These are phyloP conservation scores for Isabelozyma gotoi DNA, from an alignment of 805 yeast species.

Conservation along the genomic window DNA sequence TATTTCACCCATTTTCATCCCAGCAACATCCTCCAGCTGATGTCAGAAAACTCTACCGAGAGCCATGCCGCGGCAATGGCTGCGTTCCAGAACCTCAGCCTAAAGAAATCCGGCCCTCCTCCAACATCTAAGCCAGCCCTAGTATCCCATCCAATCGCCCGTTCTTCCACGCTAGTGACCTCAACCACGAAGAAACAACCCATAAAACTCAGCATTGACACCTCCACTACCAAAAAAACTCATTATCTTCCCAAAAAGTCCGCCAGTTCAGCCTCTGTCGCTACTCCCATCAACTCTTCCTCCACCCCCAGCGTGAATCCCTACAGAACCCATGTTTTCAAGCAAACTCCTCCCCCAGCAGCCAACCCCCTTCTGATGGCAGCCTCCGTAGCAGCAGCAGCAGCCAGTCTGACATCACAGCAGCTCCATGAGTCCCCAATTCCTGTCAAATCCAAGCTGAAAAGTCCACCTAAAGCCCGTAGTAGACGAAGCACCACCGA, in stretches of 20 bases:
- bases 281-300: constrained; percentile 4
- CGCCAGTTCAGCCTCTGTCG: background rate
- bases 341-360: background rate
- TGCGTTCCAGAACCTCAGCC: constrained; percentile 32
- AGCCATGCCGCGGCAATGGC: constrained; percentile 46
- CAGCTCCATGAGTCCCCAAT: no score
- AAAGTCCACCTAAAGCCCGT: background rate
- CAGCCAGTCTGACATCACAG: background rate
- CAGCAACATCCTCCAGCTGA: no score
- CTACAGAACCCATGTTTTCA: background rate
- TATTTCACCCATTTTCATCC: no score
- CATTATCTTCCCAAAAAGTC: background rate
- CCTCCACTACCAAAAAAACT: background rate
- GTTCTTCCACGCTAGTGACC: background rate
- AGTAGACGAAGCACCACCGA: no score
- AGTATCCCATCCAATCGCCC: background rate
- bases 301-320: constrained; percentile 4
- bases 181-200: constrained; percentile 2
- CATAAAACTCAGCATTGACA: background rate
- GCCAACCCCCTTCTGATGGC: background rate
- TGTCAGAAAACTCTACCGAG: constrained; percentile 17
- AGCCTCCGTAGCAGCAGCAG: constrained; percentile 1
- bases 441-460: no score
- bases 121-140: constrained; percentile 1
- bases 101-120: background rate